Base-by-base conservation (phyloP, 495 filamentous ascomycete species). In the Hamigera avellanea region DNA sequence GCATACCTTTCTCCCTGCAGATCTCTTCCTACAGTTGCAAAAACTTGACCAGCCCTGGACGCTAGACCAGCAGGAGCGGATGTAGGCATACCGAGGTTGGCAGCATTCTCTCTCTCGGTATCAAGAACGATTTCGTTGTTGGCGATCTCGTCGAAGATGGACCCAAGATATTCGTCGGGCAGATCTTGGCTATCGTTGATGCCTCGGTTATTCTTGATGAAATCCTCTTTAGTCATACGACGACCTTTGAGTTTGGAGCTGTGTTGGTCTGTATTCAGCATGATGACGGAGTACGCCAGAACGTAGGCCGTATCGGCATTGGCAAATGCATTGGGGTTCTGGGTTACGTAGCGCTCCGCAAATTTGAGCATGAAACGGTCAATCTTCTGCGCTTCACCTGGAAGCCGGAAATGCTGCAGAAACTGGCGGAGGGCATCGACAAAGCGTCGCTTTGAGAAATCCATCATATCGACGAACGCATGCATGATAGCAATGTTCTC, bases 331-430 rank as follows among this genome's bases (percentile, higher is more conserved):
- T 95, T 93, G 1, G 91, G 91, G 45, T 99, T 99, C 19, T 87
- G 87, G 26, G 77, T 81, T 25, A 88, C 80, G 52, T 99, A 99
- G 17, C 88, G 78, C 50, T 96, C 86, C 27, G 91, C 93, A 61
- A 96, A 99, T 57, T 99, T 99, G 34, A 96, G 69, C 91, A 99
- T 96, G 60, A 95, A 94, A 25, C 91, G 82, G 75, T 99, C 91
- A 44, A 99, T 99, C 65, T 99, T 99, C 55, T 99, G 91, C 1
- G 88, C 88, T 57, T 99, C 91, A 30, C 91, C 91, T 1, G 91
- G 91, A 8, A 99, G 63, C 19, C 91, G 81, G 66, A 99, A 99
- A 32, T 84, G 80, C 58, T 99, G 91, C 10, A 99, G 65, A 50
- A 96, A 99, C 35, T 82, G 74, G 17, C 91, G 76, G 9, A 99